Conservation (phyloP, 1,139 yeast species). For the Eremothecium gossypii region DNA sequence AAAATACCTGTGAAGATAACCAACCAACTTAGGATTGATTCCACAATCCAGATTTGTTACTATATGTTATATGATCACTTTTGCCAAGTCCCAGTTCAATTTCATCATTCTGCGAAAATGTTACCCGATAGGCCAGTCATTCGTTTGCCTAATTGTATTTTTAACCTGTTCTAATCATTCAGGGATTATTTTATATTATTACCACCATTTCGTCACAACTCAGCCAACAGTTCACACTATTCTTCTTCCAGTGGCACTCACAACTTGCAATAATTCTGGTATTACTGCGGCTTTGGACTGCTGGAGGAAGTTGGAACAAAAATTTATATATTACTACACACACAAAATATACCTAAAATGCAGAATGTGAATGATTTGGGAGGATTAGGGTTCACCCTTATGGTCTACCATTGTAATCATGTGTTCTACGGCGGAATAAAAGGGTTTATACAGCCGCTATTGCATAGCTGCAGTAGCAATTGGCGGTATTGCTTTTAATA, state of each 20-base stretch:
- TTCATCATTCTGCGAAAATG: background rate
- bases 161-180: background rate
- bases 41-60: conserved; percentile 2
- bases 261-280: too few species aligned
- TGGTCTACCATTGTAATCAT: background rate
- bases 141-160: conserved; percentile 4
- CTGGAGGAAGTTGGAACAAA: too few species aligned
- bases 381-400: background rate
- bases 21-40: background rate
- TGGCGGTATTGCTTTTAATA: background rate
- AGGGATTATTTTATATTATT: too few species aligned
- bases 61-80: background rate
- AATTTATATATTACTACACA: too few species aligned
- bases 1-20: background rate
- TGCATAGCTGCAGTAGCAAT: background rate
- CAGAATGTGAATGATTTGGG: background rate
- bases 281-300: too few species aligned
- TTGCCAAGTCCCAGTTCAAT: background rate
- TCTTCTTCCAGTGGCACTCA: too few species aligned
- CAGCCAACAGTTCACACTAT: too few species aligned
- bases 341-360: too few species aligned
- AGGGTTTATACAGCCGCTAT: too few species aligned
- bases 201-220: too few species aligned
- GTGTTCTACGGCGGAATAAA: background rate
- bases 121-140: conserved; percentile 1